Percentiles rank a stretch among this genome's conserved stretches.
Conservation (phyloP, 1,139 yeast genomes). For the Yamadazyma trypodendri region DNA sequence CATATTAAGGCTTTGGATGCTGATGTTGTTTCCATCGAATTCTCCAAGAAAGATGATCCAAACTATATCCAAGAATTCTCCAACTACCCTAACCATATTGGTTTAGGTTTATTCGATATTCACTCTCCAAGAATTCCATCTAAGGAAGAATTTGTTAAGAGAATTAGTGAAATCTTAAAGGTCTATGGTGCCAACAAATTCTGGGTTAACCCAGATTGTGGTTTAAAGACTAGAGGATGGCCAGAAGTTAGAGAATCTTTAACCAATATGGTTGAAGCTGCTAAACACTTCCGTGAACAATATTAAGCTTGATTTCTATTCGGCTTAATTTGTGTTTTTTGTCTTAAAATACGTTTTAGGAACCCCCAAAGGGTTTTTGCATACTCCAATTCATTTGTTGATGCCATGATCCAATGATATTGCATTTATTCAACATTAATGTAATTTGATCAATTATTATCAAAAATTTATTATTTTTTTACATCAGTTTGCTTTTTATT, state of each 20-base stretch:
- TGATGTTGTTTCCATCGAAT: conserved; percentile 98
- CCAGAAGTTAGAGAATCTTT: conserved; percentile 81
- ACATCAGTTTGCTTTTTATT: conserved; percentile 8
- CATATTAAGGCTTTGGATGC: conserved; percentile 99
- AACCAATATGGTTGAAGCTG: conserved; percentile 98
- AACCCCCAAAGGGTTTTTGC: conserved; percentile 24
- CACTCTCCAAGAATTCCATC: conserved; percentile 99
- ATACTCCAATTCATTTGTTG: conserved; percentile 40
- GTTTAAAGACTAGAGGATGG: conserved; percentile 98
- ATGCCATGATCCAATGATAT: conserved; percentile 38
- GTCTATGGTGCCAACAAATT: conserved; percentile 96
- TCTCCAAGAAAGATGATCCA: conserved; percentile 99
- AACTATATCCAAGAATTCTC: conserved; percentile 96
- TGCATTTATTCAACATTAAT: conserved; percentile 71
- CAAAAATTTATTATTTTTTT: conserved; percentile 9
- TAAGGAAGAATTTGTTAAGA: conserved; percentile 88
- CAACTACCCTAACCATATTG: conserved; percentile 98
- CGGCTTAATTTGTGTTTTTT: conserved; percentile 1
- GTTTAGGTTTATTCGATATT: conserved; percentile 97
- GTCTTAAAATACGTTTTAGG: conserved; percentile 12
- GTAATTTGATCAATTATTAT: conserved; percentile 30
- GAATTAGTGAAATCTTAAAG: conserved; percentile 92
- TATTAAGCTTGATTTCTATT: conserved; percentile 15
- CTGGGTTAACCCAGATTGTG: conserved; percentile 99
- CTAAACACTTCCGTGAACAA: conserved; percentile 86